Conservation (phyloP, 2,329 filamentous ascomycete genomes). For the Polytolypa hystricis region DNA sequence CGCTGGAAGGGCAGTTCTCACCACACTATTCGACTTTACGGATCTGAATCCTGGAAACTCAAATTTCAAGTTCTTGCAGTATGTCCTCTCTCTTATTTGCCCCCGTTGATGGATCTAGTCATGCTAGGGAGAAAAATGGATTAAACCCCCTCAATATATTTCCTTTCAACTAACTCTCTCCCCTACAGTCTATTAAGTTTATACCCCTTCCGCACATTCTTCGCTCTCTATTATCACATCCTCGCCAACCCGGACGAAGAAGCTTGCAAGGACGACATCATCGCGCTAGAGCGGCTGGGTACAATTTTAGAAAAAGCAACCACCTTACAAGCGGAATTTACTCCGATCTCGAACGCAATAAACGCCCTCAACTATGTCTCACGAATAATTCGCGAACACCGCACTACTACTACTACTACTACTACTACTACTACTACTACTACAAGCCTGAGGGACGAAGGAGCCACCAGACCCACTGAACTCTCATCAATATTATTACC, state of each 20-base stretch:
- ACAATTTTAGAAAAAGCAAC: neutral
- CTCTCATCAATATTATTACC: neutral
- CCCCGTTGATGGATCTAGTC: neutral
- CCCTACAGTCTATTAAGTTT: slow-evolving; percentile 2
- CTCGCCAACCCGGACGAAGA: neutral
- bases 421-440: neutral
- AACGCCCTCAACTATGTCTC: slow-evolving; percentile 4
- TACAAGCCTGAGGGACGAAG: neutral
- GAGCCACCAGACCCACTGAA: no score
- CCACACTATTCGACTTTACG: slow-evolving; percentile 2
- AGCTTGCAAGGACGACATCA: slow-evolving; percentile 2
- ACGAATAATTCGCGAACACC: neutral
- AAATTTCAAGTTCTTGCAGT: neutral
- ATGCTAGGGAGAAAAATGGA: neutral
- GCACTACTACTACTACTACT: no score
- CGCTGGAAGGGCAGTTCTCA: neutral
- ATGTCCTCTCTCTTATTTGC: no score
- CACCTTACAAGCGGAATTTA: neutral
- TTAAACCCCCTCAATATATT: neutral
- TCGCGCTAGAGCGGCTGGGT: neutral
- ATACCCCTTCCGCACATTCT: slow-evolving; percentile 5
- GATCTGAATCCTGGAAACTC: neutral
- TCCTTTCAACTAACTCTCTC: neutral
- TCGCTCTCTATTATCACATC: slow-evolving; percentile 4
- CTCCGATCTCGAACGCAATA: slow-evolving; percentile 4